Percentiles rank a stretch among this genome's conserved stretches.
These are phyloP conservation scores for Russula olivacea DNA, from an alignment of 768 basidiomycete genomes.

Conservation along the genomic window DNA sequence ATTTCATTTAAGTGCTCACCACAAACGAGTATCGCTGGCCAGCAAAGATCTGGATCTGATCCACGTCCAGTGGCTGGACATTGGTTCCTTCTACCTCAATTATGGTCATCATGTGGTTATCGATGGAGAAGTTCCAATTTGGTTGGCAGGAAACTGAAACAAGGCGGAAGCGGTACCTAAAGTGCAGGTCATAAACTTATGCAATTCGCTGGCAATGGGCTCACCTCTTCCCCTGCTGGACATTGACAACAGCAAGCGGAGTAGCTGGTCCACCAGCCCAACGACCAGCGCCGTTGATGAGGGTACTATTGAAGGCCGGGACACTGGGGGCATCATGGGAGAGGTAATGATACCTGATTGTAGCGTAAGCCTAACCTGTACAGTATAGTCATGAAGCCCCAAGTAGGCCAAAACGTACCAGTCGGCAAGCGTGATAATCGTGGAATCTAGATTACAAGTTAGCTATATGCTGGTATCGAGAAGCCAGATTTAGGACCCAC, in stretches of 20 bases:
- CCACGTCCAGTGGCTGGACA: constrained; percentile 36
- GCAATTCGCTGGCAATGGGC: no score
- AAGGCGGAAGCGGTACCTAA: constrained; percentile 25
- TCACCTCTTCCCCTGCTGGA: constrained; percentile 23
- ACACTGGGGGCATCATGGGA: no score
- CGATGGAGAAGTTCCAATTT: constrained; percentile 35
- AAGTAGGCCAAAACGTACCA: no score
- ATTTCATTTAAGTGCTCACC: not conserved
- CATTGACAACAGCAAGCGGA: not conserved
- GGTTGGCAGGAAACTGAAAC: constrained; percentile 42
- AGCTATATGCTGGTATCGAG: no score
- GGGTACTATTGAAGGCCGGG: not conserved
- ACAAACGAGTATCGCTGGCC: constrained; percentile 23
- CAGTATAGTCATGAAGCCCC: no score
- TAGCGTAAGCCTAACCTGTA: no score
- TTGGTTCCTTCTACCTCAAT: constrained; percentile 30
- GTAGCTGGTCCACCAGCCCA: not conserved
- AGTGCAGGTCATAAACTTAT: no score
- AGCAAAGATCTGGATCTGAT: constrained; percentile 41
- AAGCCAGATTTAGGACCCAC: not conserved
- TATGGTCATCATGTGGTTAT: constrained; percentile 36
- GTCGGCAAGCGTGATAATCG: no score
- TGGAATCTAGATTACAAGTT: no score
- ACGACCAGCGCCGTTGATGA: not conserved
- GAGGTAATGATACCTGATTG: no score